Conservation (phyloP, 2,329 filamentous ascomycete genomes). For the Didymella keratinophila region DNA sequence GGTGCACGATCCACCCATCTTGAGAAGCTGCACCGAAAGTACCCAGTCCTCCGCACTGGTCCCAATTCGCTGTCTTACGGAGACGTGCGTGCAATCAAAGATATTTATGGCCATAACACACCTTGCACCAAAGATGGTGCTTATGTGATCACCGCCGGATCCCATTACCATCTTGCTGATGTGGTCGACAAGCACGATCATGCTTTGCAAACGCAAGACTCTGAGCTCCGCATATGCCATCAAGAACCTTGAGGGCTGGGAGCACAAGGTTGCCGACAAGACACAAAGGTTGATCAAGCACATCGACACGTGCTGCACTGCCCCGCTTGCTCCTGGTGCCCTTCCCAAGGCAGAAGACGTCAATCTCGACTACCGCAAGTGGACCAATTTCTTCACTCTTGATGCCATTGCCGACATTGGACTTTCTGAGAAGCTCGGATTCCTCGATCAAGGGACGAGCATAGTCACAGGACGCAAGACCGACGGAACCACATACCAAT, state of each 20-base stretch:
- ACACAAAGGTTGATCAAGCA: constrained; percentile 55
- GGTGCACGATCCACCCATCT: constrained; percentile 56
- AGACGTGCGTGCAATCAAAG: constrained; percentile 53
- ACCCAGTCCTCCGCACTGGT: constrained; percentile 52
- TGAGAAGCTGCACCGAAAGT: constrained; percentile 56
- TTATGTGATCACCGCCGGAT: constrained; percentile 57
- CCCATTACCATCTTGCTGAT: constrained; percentile 62
- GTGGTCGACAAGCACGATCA: constrained; percentile 62
- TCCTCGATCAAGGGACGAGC: constrained; percentile 61
- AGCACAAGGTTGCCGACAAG: constrained; percentile 64
- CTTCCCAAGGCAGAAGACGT: constrained; percentile 50
- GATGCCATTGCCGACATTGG: constrained; percentile 67
- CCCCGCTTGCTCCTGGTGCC: constrained; percentile 38
- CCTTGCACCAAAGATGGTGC: constrained; percentile 60
- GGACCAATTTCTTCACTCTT: constrained; percentile 64
- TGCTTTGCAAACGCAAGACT: constrained; percentile 59
- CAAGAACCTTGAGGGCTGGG: constrained; percentile 64
- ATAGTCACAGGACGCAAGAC: constrained; percentile 53
- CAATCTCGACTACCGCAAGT: constrained; percentile 60
- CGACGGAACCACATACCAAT: constrained; percentile 57
- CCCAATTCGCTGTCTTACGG: constrained; percentile 46
- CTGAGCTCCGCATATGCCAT: constrained; percentile 61
- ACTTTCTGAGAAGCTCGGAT: constrained; percentile 59
- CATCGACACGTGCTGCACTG: constrained; percentile 55
- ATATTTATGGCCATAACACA: constrained; percentile 62